phyloP scores from a whole-genome alignment of 257 asterid genomes.

The Cruciata laevipes region DNA sequence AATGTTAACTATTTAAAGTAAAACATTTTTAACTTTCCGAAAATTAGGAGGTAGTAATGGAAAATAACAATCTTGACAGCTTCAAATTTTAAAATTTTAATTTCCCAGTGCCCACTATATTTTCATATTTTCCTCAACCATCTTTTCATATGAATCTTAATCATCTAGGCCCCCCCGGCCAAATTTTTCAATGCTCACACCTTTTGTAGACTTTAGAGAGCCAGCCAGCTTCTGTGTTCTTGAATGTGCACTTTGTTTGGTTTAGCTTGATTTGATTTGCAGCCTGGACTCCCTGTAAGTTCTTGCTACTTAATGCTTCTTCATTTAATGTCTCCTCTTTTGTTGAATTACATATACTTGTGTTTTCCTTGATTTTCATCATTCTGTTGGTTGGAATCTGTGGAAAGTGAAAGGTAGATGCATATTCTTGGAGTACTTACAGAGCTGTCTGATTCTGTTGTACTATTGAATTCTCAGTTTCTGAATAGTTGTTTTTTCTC shows the following conservation, averaged over 20 bases:
- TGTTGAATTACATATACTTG: constrained; percentile 4
- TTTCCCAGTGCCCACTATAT: too few relatives aligned
- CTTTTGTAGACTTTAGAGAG: not conserved
- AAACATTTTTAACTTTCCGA: too few relatives aligned
- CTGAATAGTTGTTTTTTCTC: not conserved
- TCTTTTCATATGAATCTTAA: not conserved
- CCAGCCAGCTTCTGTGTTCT: not conserved
- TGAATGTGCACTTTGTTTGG: constrained; percentile 4
- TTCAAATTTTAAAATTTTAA: too few relatives aligned
- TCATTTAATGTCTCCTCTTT: not conserved
- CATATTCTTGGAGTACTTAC: not conserved
- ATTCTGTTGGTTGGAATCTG: not conserved
- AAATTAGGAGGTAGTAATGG: too few relatives aligned
- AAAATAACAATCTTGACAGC: too few relatives aligned
- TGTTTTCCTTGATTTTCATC: not conserved
- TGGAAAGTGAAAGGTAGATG: not conserved
- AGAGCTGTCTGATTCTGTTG: not conserved
- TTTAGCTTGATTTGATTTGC: not conserved
- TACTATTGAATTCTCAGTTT: not conserved
- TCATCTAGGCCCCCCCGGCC: not conserved
- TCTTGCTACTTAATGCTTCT: not conserved
- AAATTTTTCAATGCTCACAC: not conserved
- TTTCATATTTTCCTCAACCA: not conserved
- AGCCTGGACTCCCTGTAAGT: constrained; percentile 1
- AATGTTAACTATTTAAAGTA: too few relatives aligned